Evolutionary conservation across 306 rosid genomes (phyloP).

Genomic region (Rosa multiflora): DNA sequence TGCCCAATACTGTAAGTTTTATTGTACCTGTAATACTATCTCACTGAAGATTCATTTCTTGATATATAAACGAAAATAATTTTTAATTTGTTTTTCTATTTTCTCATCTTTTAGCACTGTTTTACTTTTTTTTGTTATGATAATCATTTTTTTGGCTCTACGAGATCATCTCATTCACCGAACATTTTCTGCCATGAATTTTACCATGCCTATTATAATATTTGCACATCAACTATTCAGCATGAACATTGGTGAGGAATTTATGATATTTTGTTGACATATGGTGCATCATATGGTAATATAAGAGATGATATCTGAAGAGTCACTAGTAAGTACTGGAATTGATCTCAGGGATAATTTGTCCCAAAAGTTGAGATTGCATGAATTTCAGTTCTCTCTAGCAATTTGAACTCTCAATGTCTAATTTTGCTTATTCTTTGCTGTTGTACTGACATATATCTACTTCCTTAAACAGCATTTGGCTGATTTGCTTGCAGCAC

Average conservation of each 20-base stretch:
- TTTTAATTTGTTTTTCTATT: neutral
- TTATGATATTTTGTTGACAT: neutral
- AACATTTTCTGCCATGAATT: neutral
- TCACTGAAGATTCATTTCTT: neutral
- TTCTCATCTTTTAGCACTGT: neutral
- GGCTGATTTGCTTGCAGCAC: slow-evolving; percentile 81
- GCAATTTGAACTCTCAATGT: neutral
- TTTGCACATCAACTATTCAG: neutral
- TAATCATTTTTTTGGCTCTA: neutral
- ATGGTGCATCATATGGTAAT: neutral
- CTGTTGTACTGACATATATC: slow-evolving; percentile 35
- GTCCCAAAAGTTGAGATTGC: neutral
- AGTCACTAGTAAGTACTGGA: neutral
- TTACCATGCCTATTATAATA: neutral
- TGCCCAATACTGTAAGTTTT: slow-evolving; percentile 88
- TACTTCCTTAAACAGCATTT: slow-evolving; percentile 62
- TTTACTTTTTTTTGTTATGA: neutral
- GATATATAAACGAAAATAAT: neutral
- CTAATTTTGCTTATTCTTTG: slow-evolving; percentile 17
- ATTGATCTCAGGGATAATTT: neutral
- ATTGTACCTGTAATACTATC: neutral
- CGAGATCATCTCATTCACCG: neutral
- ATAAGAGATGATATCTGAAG: neutral
- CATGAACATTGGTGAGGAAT: neutral
- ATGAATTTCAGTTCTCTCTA: neutral